These are phyloP conservation scores for Nadsonia commutata DNA, from an alignment of 1,139 yeast genomes.

Conservation along the genomic window DNA sequence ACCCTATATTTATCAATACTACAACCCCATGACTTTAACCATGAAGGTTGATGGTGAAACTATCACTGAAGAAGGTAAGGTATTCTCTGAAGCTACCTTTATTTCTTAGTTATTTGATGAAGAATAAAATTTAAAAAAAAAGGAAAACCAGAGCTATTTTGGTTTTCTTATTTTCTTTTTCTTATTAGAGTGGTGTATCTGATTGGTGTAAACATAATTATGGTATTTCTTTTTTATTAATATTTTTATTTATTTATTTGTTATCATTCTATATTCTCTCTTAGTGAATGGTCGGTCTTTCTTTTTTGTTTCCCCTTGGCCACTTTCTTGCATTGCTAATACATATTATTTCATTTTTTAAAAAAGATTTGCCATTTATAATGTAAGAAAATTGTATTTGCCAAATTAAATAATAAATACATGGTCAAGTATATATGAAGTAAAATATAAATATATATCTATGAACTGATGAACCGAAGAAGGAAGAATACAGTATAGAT, in stretches of 20 bases:
- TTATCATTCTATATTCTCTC: neutral
- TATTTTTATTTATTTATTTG: neutral
- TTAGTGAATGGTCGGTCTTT: too few relatives aligned
- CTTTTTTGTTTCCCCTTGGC: neutral
- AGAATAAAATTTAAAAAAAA: slow-evolving; percentile 5
- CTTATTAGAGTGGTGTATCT: slow-evolving; percentile 1
- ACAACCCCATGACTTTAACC: slow-evolving; percentile 34
- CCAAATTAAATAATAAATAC: too few relatives aligned
- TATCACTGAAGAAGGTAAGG: slow-evolving; percentile 46
- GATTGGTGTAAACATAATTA: neutral
- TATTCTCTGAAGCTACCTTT: slow-evolving; percentile 75
- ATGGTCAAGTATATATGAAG: too few relatives aligned
- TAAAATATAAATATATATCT: too few relatives aligned
- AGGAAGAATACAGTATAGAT: too few relatives aligned
- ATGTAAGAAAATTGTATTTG: too few relatives aligned
- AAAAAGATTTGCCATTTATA: too few relatives aligned
- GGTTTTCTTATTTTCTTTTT: neutral
- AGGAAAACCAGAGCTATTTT: slow-evolving; percentile 1
- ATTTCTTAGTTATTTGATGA: slow-evolving; percentile 18
- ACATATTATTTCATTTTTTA: too few relatives aligned
- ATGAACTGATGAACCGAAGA: too few relatives aligned
- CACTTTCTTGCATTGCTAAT: too few relatives aligned
- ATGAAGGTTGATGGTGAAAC: slow-evolving; percentile 21
- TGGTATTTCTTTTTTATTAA: neutral
- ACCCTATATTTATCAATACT: slow-evolving; percentile 88